Percentiles rank a stretch among this genome's conserved stretches.
Conservation (phyloP, 2,329 filamentous ascomycete species). For the Venturia effusa region DNA sequence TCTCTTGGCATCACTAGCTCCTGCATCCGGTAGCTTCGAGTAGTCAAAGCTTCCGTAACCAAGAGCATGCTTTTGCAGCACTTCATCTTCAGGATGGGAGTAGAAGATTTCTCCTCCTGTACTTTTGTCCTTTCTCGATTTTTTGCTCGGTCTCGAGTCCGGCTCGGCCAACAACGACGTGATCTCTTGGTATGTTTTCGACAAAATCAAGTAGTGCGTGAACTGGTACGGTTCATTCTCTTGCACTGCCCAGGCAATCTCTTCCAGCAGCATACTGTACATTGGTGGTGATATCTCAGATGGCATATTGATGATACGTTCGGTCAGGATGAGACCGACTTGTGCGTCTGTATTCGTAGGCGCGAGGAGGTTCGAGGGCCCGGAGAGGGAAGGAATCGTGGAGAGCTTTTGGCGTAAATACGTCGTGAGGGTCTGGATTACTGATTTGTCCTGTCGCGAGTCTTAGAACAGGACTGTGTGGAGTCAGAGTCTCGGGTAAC, state of each 20-base stretch:
- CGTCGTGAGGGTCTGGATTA: conserved; percentile 56
- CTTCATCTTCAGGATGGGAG: conserved; percentile 94
- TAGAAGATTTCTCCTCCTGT: conserved; percentile 50
- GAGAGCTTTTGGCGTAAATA: conserved; percentile 55
- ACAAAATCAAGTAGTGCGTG: conserved; percentile 82
- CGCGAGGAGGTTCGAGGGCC: conserved; percentile 27
- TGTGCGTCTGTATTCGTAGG: conserved; percentile 30
- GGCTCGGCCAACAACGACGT: conserved; percentile 62
- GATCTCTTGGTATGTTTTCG: conserved; percentile 86
- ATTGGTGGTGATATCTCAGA: conserved; percentile 83
- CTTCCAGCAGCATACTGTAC: conserved; percentile 88
- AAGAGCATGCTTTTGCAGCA: conserved; percentile 64
- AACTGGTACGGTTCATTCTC: conserved; percentile 90
- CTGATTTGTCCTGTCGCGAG: conserved; percentile 48
- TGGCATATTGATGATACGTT: conserved; percentile 95
- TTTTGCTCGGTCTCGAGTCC: conserved; percentile 27
- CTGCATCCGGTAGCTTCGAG: conserved; percentile 65
- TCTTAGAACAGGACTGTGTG: neutral
- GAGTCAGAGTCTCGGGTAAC: conserved; percentile 21
- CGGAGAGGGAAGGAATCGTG: conserved; percentile 44
- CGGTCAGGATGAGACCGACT: conserved; percentile 79
- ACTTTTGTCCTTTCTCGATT: conserved; percentile 37
- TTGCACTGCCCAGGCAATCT: conserved; percentile 77
- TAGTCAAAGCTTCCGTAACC: conserved; percentile 65
- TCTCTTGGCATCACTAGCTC: conserved; percentile 78